Evolutionary conservation across 768 basidiomycete species (phyloP).

Genomic region (Saitozyma podzolica): DNA sequence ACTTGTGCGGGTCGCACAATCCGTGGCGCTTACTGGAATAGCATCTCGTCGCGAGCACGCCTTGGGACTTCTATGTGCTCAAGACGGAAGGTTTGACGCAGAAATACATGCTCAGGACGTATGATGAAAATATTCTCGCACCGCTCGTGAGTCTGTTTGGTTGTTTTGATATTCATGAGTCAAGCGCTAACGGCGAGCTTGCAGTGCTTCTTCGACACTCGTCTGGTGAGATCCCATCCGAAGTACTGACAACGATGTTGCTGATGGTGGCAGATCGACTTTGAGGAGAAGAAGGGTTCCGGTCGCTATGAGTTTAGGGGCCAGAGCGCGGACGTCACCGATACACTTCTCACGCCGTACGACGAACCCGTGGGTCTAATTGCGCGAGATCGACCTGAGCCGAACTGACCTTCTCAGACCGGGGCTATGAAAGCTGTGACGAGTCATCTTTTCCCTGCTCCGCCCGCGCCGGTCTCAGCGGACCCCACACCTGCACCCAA

Average conservation of each 20-base stretch:
- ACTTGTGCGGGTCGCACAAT: neutral
- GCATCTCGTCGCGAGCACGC: slow-evolving; percentile 84
- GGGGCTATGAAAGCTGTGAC: slow-evolving; percentile 35
- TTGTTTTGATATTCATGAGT: neutral
- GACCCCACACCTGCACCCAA: neutral
- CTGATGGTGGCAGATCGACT: slow-evolving; percentile 62
- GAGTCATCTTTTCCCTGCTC: slow-evolving; percentile 23
- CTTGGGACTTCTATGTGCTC: slow-evolving; percentile 87
- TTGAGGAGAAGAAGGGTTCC: slow-evolving; percentile 67
- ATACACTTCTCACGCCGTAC: slow-evolving; percentile 53
- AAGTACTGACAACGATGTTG: no score
- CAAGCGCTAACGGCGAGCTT: neutral
- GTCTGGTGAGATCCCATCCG: slow-evolving; percentile 55
- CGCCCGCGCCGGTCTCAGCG: slow-evolving; percentile 11
- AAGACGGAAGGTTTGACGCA: slow-evolving; percentile 71
- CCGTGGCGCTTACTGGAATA: slow-evolving; percentile 47
- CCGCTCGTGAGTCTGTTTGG: slow-evolving; percentile 71
- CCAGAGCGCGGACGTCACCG: slow-evolving; percentile 22
- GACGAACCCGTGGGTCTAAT: slow-evolving; percentile 55
- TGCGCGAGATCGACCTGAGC: neutral
- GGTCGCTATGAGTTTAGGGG: slow-evolving; percentile 20
- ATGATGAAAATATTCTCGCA: slow-evolving; percentile 92
- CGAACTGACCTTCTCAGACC: slow-evolving; percentile 15
- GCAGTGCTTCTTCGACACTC: slow-evolving; percentile 89
- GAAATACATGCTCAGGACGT: slow-evolving; percentile 86